Base-by-base conservation (phyloP, 306 rosid genomes). In the Pachyrhizus erosus region DNA sequence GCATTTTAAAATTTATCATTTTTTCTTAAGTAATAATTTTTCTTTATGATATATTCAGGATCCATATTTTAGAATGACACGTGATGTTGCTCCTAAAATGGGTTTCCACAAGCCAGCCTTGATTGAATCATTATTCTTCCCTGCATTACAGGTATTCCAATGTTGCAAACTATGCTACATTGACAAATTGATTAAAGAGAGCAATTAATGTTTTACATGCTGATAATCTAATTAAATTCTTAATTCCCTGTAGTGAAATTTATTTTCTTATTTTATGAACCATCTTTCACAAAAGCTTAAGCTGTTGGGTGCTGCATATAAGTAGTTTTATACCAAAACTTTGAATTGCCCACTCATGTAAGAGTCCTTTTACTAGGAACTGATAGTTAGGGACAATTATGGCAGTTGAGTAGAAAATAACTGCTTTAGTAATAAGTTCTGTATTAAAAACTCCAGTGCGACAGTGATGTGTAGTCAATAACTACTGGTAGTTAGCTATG, bases 1-100 rank as follows among this genome's bases (percentile, higher is more conserved):
- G 21, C 49, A 37, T 79, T 79, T 75, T 17, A 75, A 76, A 24
- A 5, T 73, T 48, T 48, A 4, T 7, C 7, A 24, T 8, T 73
- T 48, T 48, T 5, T 7, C 7, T 82, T 45, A 18, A 34, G 7
- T 68, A 60, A 72, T 70, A 26, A 20, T 52, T 43, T 65, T 78
- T 82, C 74, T 85, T 77, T 78, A 33, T 82, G 74, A 68, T 46
- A 73, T 85, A 23, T 82, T 62, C 89, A 92, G 98, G 99, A 96
- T 92, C 97, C 98, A 80, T 96, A 92, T 84, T 96, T 96, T 74
- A 91, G 98, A 84, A 96, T 96, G 99, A 96, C 98, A 34, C 84
- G 97, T 45, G 99, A 96, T 85, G 98, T 93, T 80, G 99, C 99
- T 91, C 97, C 98, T 33, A 85, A 89, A 49, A 60, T 96, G 37